Evolutionary conservation across 2,329 filamentous ascomycete genomes (phyloP).

Genomic region (Apiospora marii): DNA sequence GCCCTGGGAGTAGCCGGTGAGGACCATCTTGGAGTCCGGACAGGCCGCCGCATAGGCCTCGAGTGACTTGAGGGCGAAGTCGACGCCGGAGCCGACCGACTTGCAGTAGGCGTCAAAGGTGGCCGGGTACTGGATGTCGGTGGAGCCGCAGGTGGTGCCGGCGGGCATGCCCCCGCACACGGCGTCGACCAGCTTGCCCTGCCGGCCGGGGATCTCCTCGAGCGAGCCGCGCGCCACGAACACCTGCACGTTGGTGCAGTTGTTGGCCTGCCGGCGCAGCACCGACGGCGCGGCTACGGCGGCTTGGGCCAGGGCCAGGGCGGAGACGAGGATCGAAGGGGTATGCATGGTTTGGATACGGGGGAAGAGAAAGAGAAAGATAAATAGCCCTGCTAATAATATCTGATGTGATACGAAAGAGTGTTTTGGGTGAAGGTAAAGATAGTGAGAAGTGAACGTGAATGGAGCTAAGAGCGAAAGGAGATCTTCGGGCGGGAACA

Average conservation of each 20-base stretch:
- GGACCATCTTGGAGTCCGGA: constrained; percentile 16
- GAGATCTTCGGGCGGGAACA: background rate
- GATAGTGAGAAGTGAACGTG: background rate
- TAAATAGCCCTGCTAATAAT: background rate
- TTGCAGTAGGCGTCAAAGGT: constrained; percentile 21
- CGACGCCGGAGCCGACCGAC: constrained; percentile 16
- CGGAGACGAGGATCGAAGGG: background rate
- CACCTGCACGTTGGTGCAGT: constrained; percentile 12
- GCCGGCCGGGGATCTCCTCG: constrained; percentile 21
- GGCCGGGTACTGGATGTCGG: constrained; percentile 23
- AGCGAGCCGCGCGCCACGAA: constrained; percentile 22
- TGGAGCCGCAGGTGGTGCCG: constrained; percentile 8
- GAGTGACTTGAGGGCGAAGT: background rate
- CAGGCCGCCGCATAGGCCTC: constrained; percentile 14
- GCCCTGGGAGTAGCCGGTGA: constrained; percentile 20
- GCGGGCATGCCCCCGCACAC: background rate
- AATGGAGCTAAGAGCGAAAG: background rate
- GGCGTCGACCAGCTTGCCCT: constrained; percentile 22
- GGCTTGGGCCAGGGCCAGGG: constrained; percentile 18
- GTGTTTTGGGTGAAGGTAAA: background rate
- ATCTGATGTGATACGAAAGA: background rate
- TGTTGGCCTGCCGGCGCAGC: background rate
- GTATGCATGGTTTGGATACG: background rate
- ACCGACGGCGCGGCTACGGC: background rate
- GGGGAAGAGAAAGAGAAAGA: background rate